Evolutionary conservation across 768 basidiomycete genomes (phyloP).

Genomic region (Suillus clintonianus): DNA sequence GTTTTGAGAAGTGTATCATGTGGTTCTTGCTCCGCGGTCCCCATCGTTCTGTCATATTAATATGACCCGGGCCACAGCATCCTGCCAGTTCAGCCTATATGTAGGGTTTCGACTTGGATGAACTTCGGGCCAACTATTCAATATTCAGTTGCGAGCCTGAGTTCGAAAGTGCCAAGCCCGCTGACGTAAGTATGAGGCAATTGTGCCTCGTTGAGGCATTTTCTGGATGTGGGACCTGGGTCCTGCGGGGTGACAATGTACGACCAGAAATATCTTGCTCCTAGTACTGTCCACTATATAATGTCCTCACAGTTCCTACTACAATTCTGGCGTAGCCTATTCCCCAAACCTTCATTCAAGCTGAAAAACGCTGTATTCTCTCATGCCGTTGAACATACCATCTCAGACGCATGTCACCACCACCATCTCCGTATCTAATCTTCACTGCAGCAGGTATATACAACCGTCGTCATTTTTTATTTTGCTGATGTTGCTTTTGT

Average conservation of each 20-base stretch:
- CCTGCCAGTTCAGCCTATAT: too few relatives aligned
- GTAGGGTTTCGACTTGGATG: too few relatives aligned
- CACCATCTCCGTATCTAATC: conserved; percentile 43
- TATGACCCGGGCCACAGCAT: too few relatives aligned
- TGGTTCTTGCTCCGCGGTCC: too few relatives aligned
- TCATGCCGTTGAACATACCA: background rate
- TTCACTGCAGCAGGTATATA: conserved; percentile 52
- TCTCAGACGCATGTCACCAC: conserved; percentile 29
- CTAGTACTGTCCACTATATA: background rate
- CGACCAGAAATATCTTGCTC: background rate
- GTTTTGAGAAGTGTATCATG: too few relatives aligned
- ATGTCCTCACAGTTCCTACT: background rate
- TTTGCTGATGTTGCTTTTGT: background rate
- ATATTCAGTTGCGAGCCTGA: too few relatives aligned
- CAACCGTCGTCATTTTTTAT: background rate
- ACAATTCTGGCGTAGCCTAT: background rate
- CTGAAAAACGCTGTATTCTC: background rate
- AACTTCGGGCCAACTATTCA: too few relatives aligned
- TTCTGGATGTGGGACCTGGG: conserved; percentile 8
- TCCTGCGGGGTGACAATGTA: conserved; percentile 19
- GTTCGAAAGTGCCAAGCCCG: background rate
- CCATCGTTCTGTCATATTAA: too few relatives aligned
- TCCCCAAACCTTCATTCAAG: background rate
- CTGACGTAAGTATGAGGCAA: conserved; percentile 14
- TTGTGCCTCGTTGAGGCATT: conserved; percentile 21